These are phyloP conservation scores for Corchorus capsularis DNA, from an alignment of 345 rosid genomes.

Conservation along the genomic window DNA sequence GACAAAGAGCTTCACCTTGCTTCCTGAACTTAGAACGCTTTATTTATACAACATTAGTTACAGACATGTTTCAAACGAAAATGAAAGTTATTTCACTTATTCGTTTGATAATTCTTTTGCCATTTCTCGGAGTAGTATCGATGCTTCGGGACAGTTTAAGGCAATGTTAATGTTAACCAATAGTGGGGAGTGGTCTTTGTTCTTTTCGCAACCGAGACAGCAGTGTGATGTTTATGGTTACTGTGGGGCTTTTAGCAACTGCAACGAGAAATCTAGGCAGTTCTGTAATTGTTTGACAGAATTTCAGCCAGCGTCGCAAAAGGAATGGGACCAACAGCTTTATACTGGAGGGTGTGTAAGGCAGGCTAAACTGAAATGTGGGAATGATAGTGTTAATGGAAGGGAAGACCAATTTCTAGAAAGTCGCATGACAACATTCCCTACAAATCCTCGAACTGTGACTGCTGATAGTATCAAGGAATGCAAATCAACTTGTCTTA, in stretches of 20 bases:
- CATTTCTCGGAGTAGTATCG: constrained; percentile 43
- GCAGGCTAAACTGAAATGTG: constrained; percentile 15
- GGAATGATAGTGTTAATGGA: neutral
- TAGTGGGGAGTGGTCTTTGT: constrained; percentile 46
- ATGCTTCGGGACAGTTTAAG: constrained; percentile 57
- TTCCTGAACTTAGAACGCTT: too few relatives aligned
- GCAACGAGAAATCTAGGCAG: constrained; percentile 4
- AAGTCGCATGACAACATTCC: neutral
- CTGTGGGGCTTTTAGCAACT: constrained; percentile 63
- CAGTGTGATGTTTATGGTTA: constrained; percentile 67
- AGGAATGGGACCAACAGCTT: constrained; percentile 22
- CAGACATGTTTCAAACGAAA: constrained; percentile 18
- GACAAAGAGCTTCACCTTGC: too few relatives aligned
- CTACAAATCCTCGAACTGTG: neutral
- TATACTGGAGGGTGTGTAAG: constrained; percentile 30
- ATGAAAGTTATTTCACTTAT: constrained; percentile 41
- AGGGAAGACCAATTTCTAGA: neutral
- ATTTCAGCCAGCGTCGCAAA: constrained; percentile 23
- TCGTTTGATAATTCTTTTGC: constrained; percentile 14
- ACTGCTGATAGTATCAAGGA: neutral
- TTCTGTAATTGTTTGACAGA: constrained; percentile 32
- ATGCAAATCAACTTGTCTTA: constrained; percentile 30
- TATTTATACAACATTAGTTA: constrained; percentile 4
- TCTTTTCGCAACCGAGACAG: constrained; percentile 64
- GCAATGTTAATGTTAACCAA: constrained; percentile 40